A percentile compares a stretch with the other conserved stretches of the same genome.
Evolutionary conservation across 2,329 filamentous ascomycete genomes (phyloP).

Genomic region (Trichoderma asperellum): DNA sequence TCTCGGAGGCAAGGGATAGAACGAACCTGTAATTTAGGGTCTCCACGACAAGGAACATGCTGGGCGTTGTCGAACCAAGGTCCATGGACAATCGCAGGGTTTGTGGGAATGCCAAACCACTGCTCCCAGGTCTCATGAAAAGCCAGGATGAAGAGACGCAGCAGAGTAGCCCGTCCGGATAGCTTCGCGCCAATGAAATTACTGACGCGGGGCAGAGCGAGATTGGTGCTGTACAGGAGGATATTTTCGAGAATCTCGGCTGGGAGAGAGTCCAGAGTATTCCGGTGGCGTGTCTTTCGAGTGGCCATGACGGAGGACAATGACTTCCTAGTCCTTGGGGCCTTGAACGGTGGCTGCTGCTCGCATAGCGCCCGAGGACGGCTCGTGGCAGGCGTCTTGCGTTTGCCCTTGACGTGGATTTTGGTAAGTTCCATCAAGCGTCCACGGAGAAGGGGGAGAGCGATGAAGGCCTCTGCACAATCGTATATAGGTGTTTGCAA

Average conservation of each 20-base stretch:
- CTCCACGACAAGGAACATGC: conserved; percentile 38
- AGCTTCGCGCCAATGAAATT: conserved; percentile 52
- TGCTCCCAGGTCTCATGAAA: conserved; percentile 47
- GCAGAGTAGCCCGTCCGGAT: conserved; percentile 46
- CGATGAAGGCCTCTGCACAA: not conserved
- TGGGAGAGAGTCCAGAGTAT: conserved; percentile 47
- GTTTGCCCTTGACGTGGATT: conserved; percentile 54
- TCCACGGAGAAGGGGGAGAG: not conserved
- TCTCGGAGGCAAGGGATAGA: not conserved
- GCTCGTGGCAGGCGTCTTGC: conserved; percentile 35
- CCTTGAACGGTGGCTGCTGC: conserved; percentile 6
- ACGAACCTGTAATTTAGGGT: conserved; percentile 51
- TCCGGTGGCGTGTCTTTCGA: conserved; percentile 35
- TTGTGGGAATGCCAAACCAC: conserved; percentile 41
- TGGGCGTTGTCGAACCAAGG: conserved; percentile 26
- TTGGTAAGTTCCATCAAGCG: conserved; percentile 47
- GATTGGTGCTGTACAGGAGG: conserved; percentile 54
- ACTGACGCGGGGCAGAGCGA: conserved; percentile 52
- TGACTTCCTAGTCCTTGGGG: conserved; percentile 35
- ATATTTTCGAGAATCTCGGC: conserved; percentile 59
- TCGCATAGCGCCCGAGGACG: conserved; percentile 27
- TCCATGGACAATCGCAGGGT: conserved; percentile 29
- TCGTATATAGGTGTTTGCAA: not conserved
- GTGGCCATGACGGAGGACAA: conserved; percentile 39
- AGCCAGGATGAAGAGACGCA: conserved; percentile 44